A percentile compares a stretch with the other conserved stretches of the same genome.
phyloP scores from a whole-genome alignment of 345 rosid species.

The Leavenworthia alabamica region DNA sequence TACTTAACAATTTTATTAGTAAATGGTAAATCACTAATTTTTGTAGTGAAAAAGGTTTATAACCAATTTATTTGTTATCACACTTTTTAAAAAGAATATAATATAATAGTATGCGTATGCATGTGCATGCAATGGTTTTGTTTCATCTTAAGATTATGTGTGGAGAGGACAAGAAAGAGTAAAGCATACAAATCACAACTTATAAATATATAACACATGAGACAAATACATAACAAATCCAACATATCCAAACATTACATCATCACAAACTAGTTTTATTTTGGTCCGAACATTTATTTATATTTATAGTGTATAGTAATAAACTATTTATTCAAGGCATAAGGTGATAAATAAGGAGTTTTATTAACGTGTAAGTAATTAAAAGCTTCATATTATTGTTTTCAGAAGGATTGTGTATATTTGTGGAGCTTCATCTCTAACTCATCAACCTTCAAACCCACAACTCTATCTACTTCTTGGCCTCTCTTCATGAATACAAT shows the following conservation, averaged over 20 bases:
- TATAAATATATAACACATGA: not conserved
- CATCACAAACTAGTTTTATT: not conserved
- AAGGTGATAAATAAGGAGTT: not conserved
- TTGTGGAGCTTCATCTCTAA: slow-evolving; percentile 55
- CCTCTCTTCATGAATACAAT: slow-evolving; percentile 61
- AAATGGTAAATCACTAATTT: too few relatives aligned
- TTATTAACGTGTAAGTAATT: not conserved
- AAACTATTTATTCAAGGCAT: slow-evolving; percentile 1
- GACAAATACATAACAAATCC: not conserved
- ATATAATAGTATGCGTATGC: not conserved
- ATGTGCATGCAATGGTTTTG: too few relatives aligned
- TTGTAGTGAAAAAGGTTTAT: not conserved
- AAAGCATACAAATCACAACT: not conserved
- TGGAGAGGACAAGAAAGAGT: not conserved
- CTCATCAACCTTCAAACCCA: slow-evolving; percentile 49
- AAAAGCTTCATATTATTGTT: not conserved
- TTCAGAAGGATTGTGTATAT: slow-evolving; percentile 22
- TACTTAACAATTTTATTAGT: too few relatives aligned
- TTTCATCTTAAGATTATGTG: not conserved
- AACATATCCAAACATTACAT: not conserved
- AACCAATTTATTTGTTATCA: not conserved
- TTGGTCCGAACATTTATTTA: not conserved
- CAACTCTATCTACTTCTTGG: slow-evolving; percentile 46
- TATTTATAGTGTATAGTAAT: too few relatives aligned
- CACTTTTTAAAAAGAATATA: not conserved